phyloP scores from a whole-genome alignment of 176 grass and related monocot genomes.

The Carex kokanica region DNA sequence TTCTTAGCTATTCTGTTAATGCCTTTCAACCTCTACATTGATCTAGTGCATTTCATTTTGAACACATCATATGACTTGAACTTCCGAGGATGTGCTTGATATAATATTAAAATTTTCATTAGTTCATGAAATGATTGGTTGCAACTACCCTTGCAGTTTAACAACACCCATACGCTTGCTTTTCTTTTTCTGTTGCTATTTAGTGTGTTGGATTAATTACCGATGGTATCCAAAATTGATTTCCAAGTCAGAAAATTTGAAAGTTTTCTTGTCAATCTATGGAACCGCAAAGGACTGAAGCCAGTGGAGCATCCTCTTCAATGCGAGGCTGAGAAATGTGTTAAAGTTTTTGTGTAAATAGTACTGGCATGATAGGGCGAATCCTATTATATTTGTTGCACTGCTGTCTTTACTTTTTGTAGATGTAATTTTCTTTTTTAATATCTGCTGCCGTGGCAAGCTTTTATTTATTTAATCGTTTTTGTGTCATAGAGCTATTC shows the following conservation, averaged over 20 bases:
- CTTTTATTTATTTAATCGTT: neutral
- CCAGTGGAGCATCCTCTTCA: slow-evolving; percentile 17
- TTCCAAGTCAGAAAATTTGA: slow-evolving; percentile 28
- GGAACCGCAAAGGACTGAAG: slow-evolving; percentile 24
- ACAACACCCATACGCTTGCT: neutral
- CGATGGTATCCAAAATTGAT: neutral
- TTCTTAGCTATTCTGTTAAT: neutral
- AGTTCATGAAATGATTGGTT: neutral
- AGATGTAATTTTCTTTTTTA: neutral
- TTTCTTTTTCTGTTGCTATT: neutral
- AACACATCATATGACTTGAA: neutral
- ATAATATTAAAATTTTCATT: neutral
- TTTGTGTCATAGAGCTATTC: neutral
- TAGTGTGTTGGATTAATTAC: neutral
- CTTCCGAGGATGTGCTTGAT: neutral
- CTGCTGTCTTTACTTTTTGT: neutral
- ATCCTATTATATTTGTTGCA: neutral
- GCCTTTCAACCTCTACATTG: neutral
- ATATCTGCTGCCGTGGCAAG: neutral
- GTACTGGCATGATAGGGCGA: neutral
- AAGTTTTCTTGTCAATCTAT: slow-evolving; percentile 20
- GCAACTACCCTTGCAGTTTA: neutral
- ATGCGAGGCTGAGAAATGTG: slow-evolving; percentile 16
- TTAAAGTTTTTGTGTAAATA: slow-evolving; percentile 1
- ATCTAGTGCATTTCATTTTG: neutral